These are phyloP conservation scores for Blepharisma stoltei DNA, from an alignment of 73 alveolate genomes.

Conservation along the genomic window DNA sequence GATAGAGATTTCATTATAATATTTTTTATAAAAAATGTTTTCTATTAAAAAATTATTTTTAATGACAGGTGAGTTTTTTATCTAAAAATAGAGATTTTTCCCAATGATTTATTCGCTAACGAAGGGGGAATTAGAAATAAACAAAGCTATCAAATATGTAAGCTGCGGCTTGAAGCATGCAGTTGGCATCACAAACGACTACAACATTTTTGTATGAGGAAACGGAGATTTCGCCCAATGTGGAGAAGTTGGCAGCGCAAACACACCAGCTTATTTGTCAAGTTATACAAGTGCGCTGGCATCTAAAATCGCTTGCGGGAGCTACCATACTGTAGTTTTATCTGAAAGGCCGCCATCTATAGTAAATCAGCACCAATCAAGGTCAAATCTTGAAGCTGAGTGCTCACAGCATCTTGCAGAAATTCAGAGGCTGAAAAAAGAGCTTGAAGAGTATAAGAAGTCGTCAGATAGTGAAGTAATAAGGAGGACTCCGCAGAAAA, in stretches of 20 bases:
- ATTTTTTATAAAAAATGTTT: too few relatives aligned
- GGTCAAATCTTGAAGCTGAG: conserved; percentile 22
- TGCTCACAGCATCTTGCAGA: conserved; percentile 33
- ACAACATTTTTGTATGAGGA: conserved; percentile 44
- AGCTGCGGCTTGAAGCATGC: conserved; percentile 38
- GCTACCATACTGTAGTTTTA: conserved; percentile 60
- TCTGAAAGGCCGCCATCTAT: conserved; percentile 47
- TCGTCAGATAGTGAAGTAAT: conserved; percentile 31
- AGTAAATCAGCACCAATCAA: conserved; percentile 23
- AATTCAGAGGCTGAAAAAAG: conserved; percentile 35
- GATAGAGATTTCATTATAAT: too few relatives aligned
- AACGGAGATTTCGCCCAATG: conserved; percentile 45
- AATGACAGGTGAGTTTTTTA: too few relatives aligned
- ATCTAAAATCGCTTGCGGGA: conserved; percentile 65
- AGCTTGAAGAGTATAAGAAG: conserved; percentile 43
- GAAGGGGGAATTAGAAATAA: too few relatives aligned
- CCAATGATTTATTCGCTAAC: too few relatives aligned
- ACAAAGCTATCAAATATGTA: conserved; percentile 32
- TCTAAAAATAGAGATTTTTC: too few relatives aligned
- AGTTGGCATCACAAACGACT: conserved; percentile 39
- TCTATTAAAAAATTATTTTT: too few relatives aligned
- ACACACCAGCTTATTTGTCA: neutral
- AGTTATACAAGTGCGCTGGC: conserved; percentile 40
- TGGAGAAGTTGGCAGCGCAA: conserved; percentile 17
- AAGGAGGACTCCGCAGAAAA: conserved; percentile 31